Base-by-base conservation (phyloP, 2,329 filamentous ascomycete species). In the Fusarium praegraminearum region DNA sequence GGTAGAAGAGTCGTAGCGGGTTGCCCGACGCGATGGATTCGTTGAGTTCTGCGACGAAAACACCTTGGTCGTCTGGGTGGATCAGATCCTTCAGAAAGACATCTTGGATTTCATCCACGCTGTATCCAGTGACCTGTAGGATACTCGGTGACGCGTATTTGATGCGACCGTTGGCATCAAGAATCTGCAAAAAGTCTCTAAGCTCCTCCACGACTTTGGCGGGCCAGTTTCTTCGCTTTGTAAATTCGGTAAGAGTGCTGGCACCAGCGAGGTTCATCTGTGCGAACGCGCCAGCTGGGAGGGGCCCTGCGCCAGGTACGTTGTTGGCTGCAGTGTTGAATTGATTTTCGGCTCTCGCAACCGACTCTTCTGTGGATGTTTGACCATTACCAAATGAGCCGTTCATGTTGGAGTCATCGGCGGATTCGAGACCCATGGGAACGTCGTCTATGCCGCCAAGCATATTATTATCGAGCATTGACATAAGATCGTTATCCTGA, bases 201-300 rank as follows among this genome's bases (percentile, higher is more conserved):
- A 98, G 84, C 83, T 97, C 94, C 79, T 97, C 93, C 26, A 98
- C 88, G 15, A 97, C 91, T 70, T 93, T 91, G 77, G 94, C 92
- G 18, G 93, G 91, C 95, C 95, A 98, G 77, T 96, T 88, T 63
- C 85, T 82, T 73, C 86, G 80, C 78, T 88, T 88, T 45, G 86
- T 88, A 65, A 88, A 88, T 76, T 88, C 86, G 64, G 85, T 87
- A 67, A 88, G 74, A 18, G 83, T 84, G 74, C 78, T 85, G 57
- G 78, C 78, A 65, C 76, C 77, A 26, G 78, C 75, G 26, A 78
- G 62, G 65, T 73, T 73, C 65, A 75, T 70, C 50, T 79, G 76
- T 53, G 75, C 72, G 61, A 82, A 80, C 54, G 77, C 76, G 33
- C 79, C 77, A 24, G 80, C 79, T 16, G 83, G 82, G 33, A 80